Base-by-base conservation (phyloP, 805 yeast species). In the Hyphopichia homilentoma region DNA sequence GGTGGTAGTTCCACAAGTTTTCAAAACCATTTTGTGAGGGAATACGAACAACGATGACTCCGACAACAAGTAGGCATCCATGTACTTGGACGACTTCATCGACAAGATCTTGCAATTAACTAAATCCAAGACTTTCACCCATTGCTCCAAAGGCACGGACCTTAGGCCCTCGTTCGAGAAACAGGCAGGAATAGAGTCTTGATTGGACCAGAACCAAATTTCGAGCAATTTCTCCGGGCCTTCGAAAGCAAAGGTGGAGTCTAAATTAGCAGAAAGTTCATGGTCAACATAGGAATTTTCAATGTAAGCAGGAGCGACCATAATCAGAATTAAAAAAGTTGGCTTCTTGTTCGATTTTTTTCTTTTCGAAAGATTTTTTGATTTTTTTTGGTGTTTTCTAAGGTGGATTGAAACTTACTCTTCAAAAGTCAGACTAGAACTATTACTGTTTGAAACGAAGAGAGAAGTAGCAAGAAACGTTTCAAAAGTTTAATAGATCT, bases 1-100 rank as follows among this genome's bases (percentile, higher is more conserved):
- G 1, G 96, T 87, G 1, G 97, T 90, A 4, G 97, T 89, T 6
- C 98, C 98, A 57, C 98, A 90, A 4, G 98, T 90, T 59, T 90
- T 90, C 52, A 90, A 70, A 30, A 90, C 79, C 41, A 93, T 48
- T 56, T 84, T 87, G 60, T 88, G 89, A 13, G 84, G 79, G 54
- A 81, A 90, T 17, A 93, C 94, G 60, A 90, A 89, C 50, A 93
- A 63, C 12, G 96, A 84, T 29, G 94, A 83, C 61, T 90, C 98
- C 36, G 90, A 80, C 39, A 90, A 71, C 38, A 90, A 70, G 50
- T 85, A 90, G 4, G 96, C 88, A 53, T 88, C 95, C 63, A 88
- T 59, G 21, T 62, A 65, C 7, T 61, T 48, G 3, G 87, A 73
- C 3, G 84, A 74, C 34, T 82, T 79, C 59, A 81, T 81, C 7